Base-by-base conservation (phyloP, 2,329 filamentous ascomycete genomes). In the Alternaria arbusti region DNA sequence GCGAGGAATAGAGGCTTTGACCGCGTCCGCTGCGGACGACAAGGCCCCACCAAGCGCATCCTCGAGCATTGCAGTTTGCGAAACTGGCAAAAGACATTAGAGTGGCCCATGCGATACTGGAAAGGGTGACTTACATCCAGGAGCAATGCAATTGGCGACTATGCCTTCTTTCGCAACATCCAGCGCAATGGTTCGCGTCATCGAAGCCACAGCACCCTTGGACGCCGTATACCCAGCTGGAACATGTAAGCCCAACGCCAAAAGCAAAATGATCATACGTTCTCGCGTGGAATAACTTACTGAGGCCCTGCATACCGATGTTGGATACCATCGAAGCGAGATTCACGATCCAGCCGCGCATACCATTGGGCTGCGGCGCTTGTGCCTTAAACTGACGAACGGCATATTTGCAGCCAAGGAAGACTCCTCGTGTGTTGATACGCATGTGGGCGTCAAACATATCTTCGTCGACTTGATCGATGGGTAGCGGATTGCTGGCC, bases 141-240 rank as follows among this genome's bases (percentile, higher is more conserved):
- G 51, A 20, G 74, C 77, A 58, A 83, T 54, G 17, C 50, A 54
- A 40, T 54, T 54, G 20, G 32, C 50, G 11, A 54, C 78, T 43
- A 84, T 81, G 12, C 75, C 71, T 30, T 83, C 70, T 40, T 73
- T 71, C 2, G 80, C 82, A 59, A 82, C 82, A 55, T 83, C 81
- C n/a, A 83, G 64, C 3, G 82, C 82, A n/a, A 83, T 74, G 56
- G 81, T 78, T 55, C 81, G 82, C 8, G 84, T 85, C 47, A 86
- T 74, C 45, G 80, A 75, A 10, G 82, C 74, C 7, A 84, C 82
- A 0, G 83, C 84, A 10, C 81, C 82, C 66, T 86, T 86, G 45
- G 78, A 81, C 3, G 83, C 81, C 57, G 81, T 82, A 67, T 86
- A 86, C 17, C 76, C 74, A 25, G 80, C 78, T 74, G 67, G 47